A percentile compares a stretch with the other conserved stretches of the same genome.
Evolutionary conservation across 352 stramenopile species (phyloP).

Genomic region (Phytophthora hybrid): DNA sequence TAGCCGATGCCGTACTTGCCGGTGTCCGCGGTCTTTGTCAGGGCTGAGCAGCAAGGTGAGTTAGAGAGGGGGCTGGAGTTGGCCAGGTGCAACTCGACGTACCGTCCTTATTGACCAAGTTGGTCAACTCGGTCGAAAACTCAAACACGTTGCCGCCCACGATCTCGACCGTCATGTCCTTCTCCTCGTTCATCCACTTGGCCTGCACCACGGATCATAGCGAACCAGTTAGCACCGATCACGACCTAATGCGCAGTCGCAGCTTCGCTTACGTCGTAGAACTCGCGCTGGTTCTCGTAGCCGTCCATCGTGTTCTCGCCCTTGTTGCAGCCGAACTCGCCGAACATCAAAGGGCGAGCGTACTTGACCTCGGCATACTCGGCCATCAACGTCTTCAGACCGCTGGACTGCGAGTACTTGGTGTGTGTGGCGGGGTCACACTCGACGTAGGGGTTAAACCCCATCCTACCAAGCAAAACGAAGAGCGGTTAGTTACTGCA

Average conservation of each 20-base stretch:
- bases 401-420: slow-evolving; percentile 64
- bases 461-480: slow-evolving; percentile 30
- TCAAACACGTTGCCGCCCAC: slow-evolving; percentile 83
- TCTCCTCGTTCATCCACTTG: slow-evolving; percentile 81
- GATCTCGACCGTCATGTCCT: slow-evolving; percentile 69
- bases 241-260: neutral
- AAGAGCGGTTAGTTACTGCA: neutral
- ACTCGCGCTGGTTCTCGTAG: slow-evolving; percentile 72
- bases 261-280: slow-evolving; percentile 53
- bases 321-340: slow-evolving; percentile 83
- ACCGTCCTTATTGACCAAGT: slow-evolving; percentile 51
- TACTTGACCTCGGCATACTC: slow-evolving; percentile 64
- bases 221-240: neutral
- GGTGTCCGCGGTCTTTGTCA: slow-evolving; percentile 53
- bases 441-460: slow-evolving; percentile 81
- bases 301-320: slow-evolving; percentile 74
- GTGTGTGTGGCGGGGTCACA: slow-evolving; percentile 62
- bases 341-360: slow-evolving; percentile 72
- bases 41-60: slow-evolving; percentile 24
- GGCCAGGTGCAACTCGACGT: neutral
- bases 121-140: slow-evolving; percentile 72
- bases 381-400: slow-evolving; percentile 65
- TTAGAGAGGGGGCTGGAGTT: neutral
- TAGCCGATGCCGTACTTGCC: slow-evolving; percentile 82
- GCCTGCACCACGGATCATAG: slow-evolving; percentile 30